phyloP scores from a whole-genome alignment of 371 early-diverging fungal species.

The Apophysomyces variabilis region DNA sequence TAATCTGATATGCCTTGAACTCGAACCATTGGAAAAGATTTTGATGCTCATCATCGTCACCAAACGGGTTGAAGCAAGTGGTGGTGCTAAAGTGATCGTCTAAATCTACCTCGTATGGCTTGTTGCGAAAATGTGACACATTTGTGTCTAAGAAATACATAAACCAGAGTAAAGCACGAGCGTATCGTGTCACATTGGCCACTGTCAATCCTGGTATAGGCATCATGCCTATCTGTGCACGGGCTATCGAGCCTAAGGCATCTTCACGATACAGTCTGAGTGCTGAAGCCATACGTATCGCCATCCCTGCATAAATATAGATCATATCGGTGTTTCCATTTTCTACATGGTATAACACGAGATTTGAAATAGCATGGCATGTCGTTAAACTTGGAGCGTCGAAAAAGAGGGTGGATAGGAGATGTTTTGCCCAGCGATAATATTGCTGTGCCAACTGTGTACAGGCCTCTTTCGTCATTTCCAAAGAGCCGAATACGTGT shows the following conservation, averaged over 20 bases:
- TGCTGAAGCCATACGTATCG: constrained; percentile 44
- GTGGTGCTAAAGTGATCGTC: constrained; percentile 34
- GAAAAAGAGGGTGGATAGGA: constrained; percentile 42
- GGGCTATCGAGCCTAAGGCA: constrained; percentile 23
- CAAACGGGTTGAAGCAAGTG: constrained; percentile 25
- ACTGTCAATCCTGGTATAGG: constrained; percentile 15
- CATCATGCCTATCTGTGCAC: constrained; percentile 17
- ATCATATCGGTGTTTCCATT: constrained; percentile 48
- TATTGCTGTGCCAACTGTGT: constrained; percentile 32
- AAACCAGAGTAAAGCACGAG: constrained; percentile 46
- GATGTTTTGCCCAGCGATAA: constrained; percentile 44
- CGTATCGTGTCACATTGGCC: constrained; percentile 25
- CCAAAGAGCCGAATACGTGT: constrained; percentile 25
- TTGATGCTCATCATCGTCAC: constrained; percentile 30
- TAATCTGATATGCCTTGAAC: constrained; percentile 44
- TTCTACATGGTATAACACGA: constrained; percentile 52
- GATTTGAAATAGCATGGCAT: constrained; percentile 47
- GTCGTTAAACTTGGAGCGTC: constrained; percentile 40
- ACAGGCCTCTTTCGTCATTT: constrained; percentile 18
- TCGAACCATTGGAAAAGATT: constrained; percentile 40
- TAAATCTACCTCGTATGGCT: constrained; percentile 47
- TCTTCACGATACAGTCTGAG: constrained; percentile 43
- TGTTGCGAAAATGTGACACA: constrained; percentile 48
- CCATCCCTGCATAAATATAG: constrained; percentile 53
- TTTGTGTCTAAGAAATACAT: constrained; percentile 51